phyloP scores from a whole-genome alignment of 345 rosid species.

The Abelmoschus esculentus region DNA sequence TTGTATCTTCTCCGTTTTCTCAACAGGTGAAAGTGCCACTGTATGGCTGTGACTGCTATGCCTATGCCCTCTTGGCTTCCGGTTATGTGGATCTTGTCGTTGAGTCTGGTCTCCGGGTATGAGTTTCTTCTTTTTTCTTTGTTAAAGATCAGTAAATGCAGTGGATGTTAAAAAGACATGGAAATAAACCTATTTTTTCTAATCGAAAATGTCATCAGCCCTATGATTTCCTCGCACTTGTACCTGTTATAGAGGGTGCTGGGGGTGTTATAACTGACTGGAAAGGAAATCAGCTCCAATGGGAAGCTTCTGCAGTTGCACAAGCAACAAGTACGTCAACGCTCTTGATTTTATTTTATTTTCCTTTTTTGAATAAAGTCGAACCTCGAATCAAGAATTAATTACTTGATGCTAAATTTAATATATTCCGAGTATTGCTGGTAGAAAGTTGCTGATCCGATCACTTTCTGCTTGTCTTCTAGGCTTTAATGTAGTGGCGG shows the following conservation, averaged over 20 bases:
- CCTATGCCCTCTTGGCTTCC: conserved; percentile 91
- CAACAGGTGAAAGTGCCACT: conserved; percentile 77
- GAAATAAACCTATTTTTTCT: not conserved
- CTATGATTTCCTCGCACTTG: conserved; percentile 77
- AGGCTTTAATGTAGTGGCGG: conserved; percentile 13
- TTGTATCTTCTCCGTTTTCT: not conserved
- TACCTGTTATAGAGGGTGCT: conserved; percentile 88
- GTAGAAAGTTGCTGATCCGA: not conserved
- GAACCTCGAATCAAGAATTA: not conserved
- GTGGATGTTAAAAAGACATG: not conserved
- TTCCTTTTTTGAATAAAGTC: not conserved
- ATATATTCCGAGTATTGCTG: not conserved
- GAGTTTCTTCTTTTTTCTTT: conserved; percentile 1
- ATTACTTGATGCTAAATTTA: not conserved
- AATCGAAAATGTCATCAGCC: conserved; percentile 40
- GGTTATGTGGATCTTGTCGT: conserved; percentile 92
- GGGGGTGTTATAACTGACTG: conserved; percentile 87
- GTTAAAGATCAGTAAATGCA: conserved; percentile 2
- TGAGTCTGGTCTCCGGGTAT: conserved; percentile 90
- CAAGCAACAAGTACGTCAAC: conserved; percentile 43
- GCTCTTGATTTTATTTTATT: not conserved
- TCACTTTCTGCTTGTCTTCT: not conserved
- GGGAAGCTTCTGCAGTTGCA: conserved; percentile 72
- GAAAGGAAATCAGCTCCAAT: conserved; percentile 56
- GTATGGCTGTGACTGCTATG: conserved; percentile 98